These are phyloP conservation scores for Pueraria montana DNA, from an alignment of 306 rosid species.

Conservation along the genomic window DNA sequence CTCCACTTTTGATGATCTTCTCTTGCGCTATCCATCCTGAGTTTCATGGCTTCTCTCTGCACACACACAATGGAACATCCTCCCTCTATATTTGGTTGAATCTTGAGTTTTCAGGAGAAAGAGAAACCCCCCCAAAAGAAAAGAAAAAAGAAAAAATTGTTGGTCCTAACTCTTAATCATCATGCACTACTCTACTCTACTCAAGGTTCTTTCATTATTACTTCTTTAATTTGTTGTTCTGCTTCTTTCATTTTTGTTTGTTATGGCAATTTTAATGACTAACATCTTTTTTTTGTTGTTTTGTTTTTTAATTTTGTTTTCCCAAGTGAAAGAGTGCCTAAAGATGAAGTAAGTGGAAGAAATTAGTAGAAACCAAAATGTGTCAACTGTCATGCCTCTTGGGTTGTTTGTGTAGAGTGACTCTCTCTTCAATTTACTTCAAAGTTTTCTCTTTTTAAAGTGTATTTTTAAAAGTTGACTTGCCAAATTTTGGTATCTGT, in stretches of 20 bases:
- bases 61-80: constrained; percentile 46
- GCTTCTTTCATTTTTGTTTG: background rate
- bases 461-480: background rate
- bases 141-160: background rate
- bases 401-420: background rate
- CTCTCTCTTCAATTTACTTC: background rate
- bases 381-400: background rate
- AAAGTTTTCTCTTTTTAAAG: constrained; percentile 3
- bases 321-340: background rate
- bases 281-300: background rate
- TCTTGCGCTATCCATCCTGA: constrained; percentile 93
- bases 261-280: constrained; percentile 23
- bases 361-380: background rate
- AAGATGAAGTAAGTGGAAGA: background rate
- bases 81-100: background rate
- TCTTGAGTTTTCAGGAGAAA: background rate
- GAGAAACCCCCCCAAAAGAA: background rate
- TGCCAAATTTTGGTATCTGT: background rate
- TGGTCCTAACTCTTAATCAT: background rate
- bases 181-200: constrained; percentile 5
- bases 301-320: background rate
- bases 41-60: constrained; percentile 76
- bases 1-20: constrained; percentile 40
- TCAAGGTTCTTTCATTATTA: constrained; percentile 21
- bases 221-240: background rate